phyloP scores from a whole-genome alignment of 495 filamentous ascomycete genomes.

The Podospora conica region DNA sequence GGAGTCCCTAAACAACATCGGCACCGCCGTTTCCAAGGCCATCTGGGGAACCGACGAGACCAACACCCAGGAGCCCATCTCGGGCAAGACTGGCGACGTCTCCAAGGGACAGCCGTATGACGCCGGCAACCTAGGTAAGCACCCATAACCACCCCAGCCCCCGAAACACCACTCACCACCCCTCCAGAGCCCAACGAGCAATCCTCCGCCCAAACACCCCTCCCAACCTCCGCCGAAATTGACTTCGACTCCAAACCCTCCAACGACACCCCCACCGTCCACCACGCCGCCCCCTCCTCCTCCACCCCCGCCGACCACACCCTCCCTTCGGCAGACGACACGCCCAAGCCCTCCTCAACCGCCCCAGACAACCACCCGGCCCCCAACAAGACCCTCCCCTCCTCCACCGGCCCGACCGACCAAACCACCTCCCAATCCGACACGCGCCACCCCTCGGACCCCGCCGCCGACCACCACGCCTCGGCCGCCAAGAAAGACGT shows the following conservation, averaged over 20 bases:
- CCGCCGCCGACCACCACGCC: constrained; percentile 23
- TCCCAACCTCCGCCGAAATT: not conserved
- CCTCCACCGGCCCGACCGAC: constrained; percentile 31
- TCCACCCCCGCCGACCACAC: not conserved
- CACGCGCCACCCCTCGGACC: constrained; percentile 28
- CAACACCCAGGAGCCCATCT: constrained; percentile 44
- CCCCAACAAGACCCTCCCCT: constrained; percentile 33
- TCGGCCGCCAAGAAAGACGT: constrained; percentile 27
- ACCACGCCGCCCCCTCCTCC: not conserved
- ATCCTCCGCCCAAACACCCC: not conserved
- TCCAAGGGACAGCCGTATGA: constrained; percentile 55
- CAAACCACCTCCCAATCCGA: constrained; percentile 34
- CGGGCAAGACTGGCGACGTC: constrained; percentile 46
- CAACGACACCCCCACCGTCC: not conserved
- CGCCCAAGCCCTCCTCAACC: constrained; percentile 22
- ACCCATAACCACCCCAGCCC: not conserved
- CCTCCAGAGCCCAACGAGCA: not conserved
- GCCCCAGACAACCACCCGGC: constrained; percentile 26
- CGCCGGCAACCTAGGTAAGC: constrained; percentile 45
- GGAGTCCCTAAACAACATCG: constrained; percentile 50
- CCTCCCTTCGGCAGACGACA: constrained; percentile 22
- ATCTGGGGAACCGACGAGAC: constrained; percentile 44
- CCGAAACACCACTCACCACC: not conserved
- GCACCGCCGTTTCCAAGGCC: constrained; percentile 38
- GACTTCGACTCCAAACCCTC: not conserved